Evolutionary conservation across 192 early-diverging fungal species (phyloP), one percentile per base, ranked within the genome.

Genomic region (Radiomyces spectabilis): DNA sequence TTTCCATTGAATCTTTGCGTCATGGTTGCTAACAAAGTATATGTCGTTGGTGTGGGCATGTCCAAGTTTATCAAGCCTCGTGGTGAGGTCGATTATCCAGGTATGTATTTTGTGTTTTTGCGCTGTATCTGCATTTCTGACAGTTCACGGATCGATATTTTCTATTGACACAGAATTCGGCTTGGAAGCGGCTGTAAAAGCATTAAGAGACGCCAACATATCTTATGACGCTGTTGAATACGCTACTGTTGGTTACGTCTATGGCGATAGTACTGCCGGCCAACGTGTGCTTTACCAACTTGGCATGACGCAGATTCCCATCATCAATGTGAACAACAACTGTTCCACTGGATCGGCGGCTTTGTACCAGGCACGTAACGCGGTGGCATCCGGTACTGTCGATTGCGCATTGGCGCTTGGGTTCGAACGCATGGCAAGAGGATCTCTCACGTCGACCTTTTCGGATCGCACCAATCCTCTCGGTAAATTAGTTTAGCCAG

Each of bases 251-350:
- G 65, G 65, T 21, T 61, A 61, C 42, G 65, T 73, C 53, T 85
- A 75, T 56, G 80, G 78, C 40, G 85, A 87, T 55, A 76, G 72
- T 12, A 85, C 84, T 12, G 75, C 72, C 34, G 86, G 85, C 26
- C 86, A 88, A 64, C 75, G 86, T 25, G 78, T 73, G 2, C 54
- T 88, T 22, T 86, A 87, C 55, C 84, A 85, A 60, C 69, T 87
- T n/a, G 85, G 84, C 16, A 77, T 86, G 76, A 83, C 81, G 13
- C 82, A 85, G 54, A 84, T 84, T 44, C 82, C 82, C 9, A 72
- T 73, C 16, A 68, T 73, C 57, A 88, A 88, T 50, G 82, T 85
- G 50, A 86, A 87, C 71, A 88, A 88, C 77, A 86, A 85, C 63
- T 85, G 86, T 69, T 78, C 86, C 3, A 86, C 86, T 51, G 85